Conservation (phyloP, 257 asterid species). For the Mentha longifolia region DNA sequence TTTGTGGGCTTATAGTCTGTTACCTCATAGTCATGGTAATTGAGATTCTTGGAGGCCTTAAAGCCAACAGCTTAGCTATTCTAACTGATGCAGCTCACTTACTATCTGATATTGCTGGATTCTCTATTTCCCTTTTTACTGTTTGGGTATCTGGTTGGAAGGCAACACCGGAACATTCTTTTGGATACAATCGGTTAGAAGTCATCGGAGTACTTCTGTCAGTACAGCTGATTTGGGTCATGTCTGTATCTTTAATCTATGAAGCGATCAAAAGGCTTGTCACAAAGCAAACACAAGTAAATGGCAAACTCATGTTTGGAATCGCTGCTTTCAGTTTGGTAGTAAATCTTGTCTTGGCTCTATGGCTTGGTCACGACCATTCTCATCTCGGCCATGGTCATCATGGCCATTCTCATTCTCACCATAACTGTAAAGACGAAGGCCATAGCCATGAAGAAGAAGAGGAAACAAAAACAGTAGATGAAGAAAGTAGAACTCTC, state of each 20-base stretch:
- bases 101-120: constrained; percentile 70
- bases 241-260: constrained; percentile 58
- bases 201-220: constrained; percentile 82
- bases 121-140: constrained; percentile 66
- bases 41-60: constrained; percentile 74
- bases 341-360: constrained; percentile 55
- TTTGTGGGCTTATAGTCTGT: constrained; percentile 61
- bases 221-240: constrained; percentile 75
- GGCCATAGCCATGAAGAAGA: constrained; percentile 41
- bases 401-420: constrained; percentile 12
- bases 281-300: constrained; percentile 43
- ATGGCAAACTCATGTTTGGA: constrained; percentile 74
- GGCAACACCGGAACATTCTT: constrained; percentile 67
- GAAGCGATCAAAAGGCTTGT: constrained; percentile 66
- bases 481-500: constrained; percentile 41
- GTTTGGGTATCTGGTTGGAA: constrained; percentile 76
- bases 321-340: constrained; percentile 77
- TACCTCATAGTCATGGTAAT: constrained; percentile 58
- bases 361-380: constrained; percentile 82
- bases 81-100: constrained; percentile 82
- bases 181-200: constrained; percentile 75
- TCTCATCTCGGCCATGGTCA: constrained; percentile 34
- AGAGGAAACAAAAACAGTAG: constrained; percentile 25
- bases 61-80: constrained; percentile 80
- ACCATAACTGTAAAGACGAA: not conserved